Percentiles rank a stretch among this genome's conserved stretches.
Conservation (phyloP, 2,329 filamentous ascomycete species). For the Colletotrichum echinochloae region DNA sequence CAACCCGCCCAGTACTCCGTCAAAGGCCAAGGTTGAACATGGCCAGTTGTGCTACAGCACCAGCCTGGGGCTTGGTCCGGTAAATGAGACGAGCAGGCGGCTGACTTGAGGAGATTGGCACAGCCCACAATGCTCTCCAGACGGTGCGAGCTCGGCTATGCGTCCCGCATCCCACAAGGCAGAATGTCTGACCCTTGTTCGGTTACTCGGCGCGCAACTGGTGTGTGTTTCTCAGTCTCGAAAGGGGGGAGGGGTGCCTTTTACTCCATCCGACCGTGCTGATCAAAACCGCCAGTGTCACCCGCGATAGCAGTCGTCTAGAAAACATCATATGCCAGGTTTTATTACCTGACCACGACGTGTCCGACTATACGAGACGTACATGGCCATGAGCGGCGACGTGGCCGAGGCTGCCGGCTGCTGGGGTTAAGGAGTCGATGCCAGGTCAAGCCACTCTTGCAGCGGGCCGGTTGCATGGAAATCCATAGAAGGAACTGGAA, state of each 20-base stretch:
- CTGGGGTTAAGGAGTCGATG: not conserved
- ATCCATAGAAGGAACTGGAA: constrained; percentile 3
- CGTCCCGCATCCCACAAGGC: constrained; percentile 10
- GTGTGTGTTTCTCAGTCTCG: not conserved
- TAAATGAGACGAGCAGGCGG: not conserved
- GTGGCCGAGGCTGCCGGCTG: not conserved
- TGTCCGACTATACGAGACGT: not conserved
- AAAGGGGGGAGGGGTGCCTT: not conserved
- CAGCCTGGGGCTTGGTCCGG: not conserved
- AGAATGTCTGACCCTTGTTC: constrained; percentile 16
- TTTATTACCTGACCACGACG: not conserved
- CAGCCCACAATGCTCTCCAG: constrained; percentile 20
- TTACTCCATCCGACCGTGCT: not conserved
- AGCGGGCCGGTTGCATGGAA: constrained; percentile 13
- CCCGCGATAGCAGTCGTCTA: not conserved
- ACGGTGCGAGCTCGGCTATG: constrained; percentile 9
- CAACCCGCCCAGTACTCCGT: not conserved
- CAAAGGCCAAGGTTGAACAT: not conserved
- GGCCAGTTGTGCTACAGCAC: not conserved
- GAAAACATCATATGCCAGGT: not conserved
- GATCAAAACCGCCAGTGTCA: constrained; percentile 18
- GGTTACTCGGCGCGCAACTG: constrained; percentile 23
- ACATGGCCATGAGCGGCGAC: not conserved
- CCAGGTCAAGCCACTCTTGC: constrained; percentile 6
- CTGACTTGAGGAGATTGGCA: not conserved